Base-by-base conservation (phyloP, 768 basidiomycete species). In the Rhodosporidiobolus sp. region DNA sequence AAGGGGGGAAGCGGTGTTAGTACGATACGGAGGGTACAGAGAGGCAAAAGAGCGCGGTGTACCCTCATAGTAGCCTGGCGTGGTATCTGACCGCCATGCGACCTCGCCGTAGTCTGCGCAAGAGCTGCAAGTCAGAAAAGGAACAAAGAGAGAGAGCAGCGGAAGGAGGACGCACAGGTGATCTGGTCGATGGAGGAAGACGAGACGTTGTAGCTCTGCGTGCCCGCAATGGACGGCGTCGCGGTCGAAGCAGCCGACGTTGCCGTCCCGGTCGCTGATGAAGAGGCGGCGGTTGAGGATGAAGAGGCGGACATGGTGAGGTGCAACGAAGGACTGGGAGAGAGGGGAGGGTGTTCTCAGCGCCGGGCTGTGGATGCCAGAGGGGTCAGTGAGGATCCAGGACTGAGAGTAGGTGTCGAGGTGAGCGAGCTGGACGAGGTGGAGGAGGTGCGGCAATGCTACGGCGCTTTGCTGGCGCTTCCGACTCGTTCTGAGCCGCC, bases 141-240 rank as follows among this genome's bases (percentile, higher is more conserved):
- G n/a, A 4, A n/a, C 30, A 5, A 4, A 46, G 58, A 38, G 22
- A 9, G 20, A 48, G 20, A 22, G 24, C 1, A 53, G 46, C 16
- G 57, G 24, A 20, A 56, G 46, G 38, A 8, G 14, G 30, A 60
- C 67, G 35, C 46, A 73, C 72, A 74, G 4, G 53, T 60, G 12
- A 74, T n/a, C 43, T 70, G 66, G n/a, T n/a, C n/a, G n/a, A n/a
- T n/a, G 0, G 66, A 67, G 38, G 69, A 67, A 30, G 73, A 70
- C 28, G 73, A 74, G 58, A 74, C 64, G 64, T 74, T 74, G 50
- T 57, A 55, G 4, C 24, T 35, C 30, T 48, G n/a, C 1, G 65
- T 48, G 24, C 65, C 65, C 32, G 34, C 30, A 34, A 58, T 58
- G 26, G 55, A 30, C 1, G 53, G 11, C 28, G 7, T 61, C 30